A percentile compares a stretch with the other conserved stretches of the same genome.
Evolutionary conservation across 2,329 filamentous ascomycete genomes (phyloP).

Genomic region (Esteya vermicola): DNA sequence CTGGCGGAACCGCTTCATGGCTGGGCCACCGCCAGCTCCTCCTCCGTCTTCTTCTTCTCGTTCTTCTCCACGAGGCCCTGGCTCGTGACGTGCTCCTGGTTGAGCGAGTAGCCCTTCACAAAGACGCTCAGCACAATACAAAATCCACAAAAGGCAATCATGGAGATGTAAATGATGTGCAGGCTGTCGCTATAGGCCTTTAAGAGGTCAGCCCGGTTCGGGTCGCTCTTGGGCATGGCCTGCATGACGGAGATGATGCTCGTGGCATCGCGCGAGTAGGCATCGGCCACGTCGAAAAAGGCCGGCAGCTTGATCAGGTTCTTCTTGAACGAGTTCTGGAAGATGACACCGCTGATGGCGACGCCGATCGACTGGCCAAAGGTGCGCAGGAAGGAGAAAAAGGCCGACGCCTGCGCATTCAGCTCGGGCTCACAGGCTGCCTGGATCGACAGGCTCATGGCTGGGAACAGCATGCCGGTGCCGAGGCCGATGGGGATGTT

Average conservation of each 20-base stretch:
- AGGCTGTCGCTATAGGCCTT: conserved; percentile 36
- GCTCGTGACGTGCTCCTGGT: conserved; percentile 30
- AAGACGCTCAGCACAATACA: conserved; percentile 36
- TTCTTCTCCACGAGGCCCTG: conserved; percentile 24
- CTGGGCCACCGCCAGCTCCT: conserved; percentile 1
- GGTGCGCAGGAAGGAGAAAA: conserved; percentile 26
- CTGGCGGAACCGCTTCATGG: neutral
- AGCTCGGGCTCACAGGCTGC: conserved; percentile 21
- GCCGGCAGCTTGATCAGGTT: conserved; percentile 7
- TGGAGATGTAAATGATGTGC: conserved; percentile 37
- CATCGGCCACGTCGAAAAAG: conserved; percentile 15
- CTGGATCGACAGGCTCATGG: conserved; percentile 24
- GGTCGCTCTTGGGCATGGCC: conserved; percentile 23
- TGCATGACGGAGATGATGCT: conserved; percentile 38
- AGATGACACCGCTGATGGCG: conserved; percentile 24
- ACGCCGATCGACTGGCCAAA: conserved; percentile 27
- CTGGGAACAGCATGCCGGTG: conserved; percentile 23
- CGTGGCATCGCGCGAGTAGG: conserved; percentile 41
- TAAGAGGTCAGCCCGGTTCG: conserved; percentile 22
- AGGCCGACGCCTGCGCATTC: conserved; percentile 22
- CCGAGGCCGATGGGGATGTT: conserved; percentile 21
- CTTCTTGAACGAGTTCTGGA: conserved; percentile 20
- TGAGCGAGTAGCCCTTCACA: conserved; percentile 33
- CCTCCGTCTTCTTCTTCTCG: neutral
- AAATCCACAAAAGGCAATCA: conserved; percentile 33